These are phyloP conservation scores for Diplodia sapinea DNA, from an alignment of 2,329 filamentous ascomycete species.

Conservation along the genomic window DNA sequence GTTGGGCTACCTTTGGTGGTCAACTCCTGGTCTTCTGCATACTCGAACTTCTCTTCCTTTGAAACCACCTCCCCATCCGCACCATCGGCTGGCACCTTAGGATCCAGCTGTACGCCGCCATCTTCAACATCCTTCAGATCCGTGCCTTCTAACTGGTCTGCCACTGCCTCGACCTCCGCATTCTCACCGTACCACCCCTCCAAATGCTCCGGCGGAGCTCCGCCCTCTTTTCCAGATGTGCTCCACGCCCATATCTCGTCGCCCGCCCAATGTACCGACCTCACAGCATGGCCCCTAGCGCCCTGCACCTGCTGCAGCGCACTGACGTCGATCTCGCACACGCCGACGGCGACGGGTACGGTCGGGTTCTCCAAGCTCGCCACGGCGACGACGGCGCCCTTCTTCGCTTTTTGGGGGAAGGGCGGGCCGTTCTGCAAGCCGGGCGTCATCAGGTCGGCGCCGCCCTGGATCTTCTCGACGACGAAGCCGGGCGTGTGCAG, in stretches of 20 bases:
- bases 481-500: slow-evolving; percentile 68
- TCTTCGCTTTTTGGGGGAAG: slow-evolving; percentile 64
- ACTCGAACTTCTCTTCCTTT: slow-evolving; percentile 41
- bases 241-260: slow-evolving; percentile 73
- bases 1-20: slow-evolving; percentile 60
- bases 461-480: slow-evolving; percentile 66
- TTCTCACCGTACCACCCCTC: slow-evolving; percentile 54
- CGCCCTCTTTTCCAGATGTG: slow-evolving; percentile 59
- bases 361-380: slow-evolving; percentile 64
- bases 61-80: slow-evolving; percentile 45
- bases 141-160: slow-evolving; percentile 50
- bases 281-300: slow-evolving; percentile 67
- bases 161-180: slow-evolving; percentile 45
- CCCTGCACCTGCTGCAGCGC: slow-evolving; percentile 62
- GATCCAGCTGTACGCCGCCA: slow-evolving; percentile 53
- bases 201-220: slow-evolving; percentile 59
- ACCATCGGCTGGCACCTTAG: slow-evolving; percentile 42
- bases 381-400: slow-evolving; percentile 67
- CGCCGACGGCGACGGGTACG: slow-evolving; percentile 68
- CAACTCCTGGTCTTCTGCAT: slow-evolving; percentile 55
- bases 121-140: slow-evolving; percentile 53
- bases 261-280: slow-evolving; percentile 70
- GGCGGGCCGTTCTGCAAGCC: slow-evolving; percentile 69
- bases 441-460: slow-evolving; percentile 72
- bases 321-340: slow-evolving; percentile 68